Evolutionary conservation across 1,284 basidiomycete species (phyloP).

Genomic region (Hypsizygus ulmarius): DNA sequence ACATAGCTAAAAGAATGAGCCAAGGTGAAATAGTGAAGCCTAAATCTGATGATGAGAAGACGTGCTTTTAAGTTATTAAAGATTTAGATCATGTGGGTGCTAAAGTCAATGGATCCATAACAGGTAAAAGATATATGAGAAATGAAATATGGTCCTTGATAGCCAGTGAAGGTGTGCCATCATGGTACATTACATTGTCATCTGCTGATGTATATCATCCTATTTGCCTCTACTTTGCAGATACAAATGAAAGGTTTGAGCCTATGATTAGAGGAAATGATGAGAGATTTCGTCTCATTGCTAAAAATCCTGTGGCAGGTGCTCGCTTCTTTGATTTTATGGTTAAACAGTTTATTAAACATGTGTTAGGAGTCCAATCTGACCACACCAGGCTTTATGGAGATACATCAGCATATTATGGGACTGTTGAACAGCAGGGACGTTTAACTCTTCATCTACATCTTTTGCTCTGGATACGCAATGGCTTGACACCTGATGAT

Average conservation of each 20-base stretch:
- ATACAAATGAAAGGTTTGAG: slow-evolving; percentile 19
- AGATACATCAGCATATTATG: slow-evolving; percentile 31
- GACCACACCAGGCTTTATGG: slow-evolving; percentile 30
- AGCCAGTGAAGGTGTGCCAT: slow-evolving; percentile 29
- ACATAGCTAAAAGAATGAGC: slow-evolving; percentile 22
- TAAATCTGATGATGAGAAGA: slow-evolving; percentile 30
- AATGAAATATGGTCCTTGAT: slow-evolving; percentile 37
- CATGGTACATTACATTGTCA: slow-evolving; percentile 37
- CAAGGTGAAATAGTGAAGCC: slow-evolving; percentile 26
- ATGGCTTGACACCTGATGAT: slow-evolving; percentile 24
- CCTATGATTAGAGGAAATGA: neutral
- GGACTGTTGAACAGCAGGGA: slow-evolving; percentile 37
- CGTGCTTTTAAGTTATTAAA: slow-evolving; percentile 32
- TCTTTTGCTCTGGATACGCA: slow-evolving; percentile 30
- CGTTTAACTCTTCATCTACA: slow-evolving; percentile 33
- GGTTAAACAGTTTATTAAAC: slow-evolving; percentile 27
- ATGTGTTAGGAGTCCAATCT: slow-evolving; percentile 27
- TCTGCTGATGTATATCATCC: slow-evolving; percentile 31
- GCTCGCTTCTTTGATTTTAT: slow-evolving; percentile 32
- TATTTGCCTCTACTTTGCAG: slow-evolving; percentile 31
- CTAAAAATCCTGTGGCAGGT: slow-evolving; percentile 31
- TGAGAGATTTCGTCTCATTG: slow-evolving; percentile 18
- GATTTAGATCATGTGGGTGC: slow-evolving; percentile 35
- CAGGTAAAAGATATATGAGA: slow-evolving; percentile 32
- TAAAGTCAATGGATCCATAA: slow-evolving; percentile 32